Conservation (phyloP, 106 monocot genomes). For the Hemerocallis citrina region DNA sequence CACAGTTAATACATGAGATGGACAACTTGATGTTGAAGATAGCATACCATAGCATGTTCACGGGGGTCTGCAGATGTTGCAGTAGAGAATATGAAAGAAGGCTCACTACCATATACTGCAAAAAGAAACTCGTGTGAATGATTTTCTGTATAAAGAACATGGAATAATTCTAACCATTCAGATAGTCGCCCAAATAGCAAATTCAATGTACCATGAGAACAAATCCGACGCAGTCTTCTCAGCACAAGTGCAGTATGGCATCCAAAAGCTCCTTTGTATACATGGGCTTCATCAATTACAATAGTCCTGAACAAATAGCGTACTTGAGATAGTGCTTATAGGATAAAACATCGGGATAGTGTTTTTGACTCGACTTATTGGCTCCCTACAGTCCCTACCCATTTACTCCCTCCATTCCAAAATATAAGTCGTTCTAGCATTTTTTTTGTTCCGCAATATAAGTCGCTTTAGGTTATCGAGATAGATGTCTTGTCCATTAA, state of each 20-base stretch:
- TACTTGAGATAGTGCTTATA: not conserved
- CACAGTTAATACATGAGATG: not conserved
- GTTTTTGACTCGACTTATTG: not conserved
- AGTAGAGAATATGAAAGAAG: constrained; percentile 89
- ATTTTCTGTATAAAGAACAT: not conserved
- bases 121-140: constrained; percentile 2
- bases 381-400: too few species aligned
- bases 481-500: too few species aligned
- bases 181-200: not conserved
- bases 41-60: constrained; percentile 91
- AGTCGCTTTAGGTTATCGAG: too few species aligned
- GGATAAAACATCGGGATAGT: not conserved
- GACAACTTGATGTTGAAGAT: not conserved
- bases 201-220: constrained; percentile 55
- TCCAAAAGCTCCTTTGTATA: constrained; percentile 94
- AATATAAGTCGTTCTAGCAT: too few species aligned
- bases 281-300: constrained; percentile 92
- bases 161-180: not conserved
- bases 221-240: constrained; percentile 68
- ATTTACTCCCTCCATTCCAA: too few species aligned
- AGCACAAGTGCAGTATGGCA: constrained; percentile 82
- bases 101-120: constrained; percentile 76
- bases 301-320: constrained; percentile 44
- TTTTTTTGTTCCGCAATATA: too few species aligned
- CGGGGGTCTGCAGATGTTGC: constrained; percentile 90